These are phyloP conservation scores for Saturnispora kantuleensis DNA, from an alignment of 805 yeast species.

Conservation along the genomic window DNA sequence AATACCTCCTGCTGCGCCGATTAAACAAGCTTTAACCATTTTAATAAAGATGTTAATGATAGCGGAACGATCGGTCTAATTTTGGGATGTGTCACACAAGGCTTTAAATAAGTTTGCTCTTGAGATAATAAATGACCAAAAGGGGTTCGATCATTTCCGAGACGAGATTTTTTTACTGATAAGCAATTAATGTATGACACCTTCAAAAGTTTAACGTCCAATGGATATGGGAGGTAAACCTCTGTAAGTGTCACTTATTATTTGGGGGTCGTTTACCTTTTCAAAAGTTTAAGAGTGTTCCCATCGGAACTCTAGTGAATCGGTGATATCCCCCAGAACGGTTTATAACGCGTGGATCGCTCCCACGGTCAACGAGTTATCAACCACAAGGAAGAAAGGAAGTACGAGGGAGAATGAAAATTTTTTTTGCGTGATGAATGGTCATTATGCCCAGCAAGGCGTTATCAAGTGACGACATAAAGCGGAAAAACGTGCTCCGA, in stretches of 20 bases:
- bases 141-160: too few species aligned
- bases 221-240: not conserved
- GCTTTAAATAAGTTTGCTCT: not conserved
- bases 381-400: too few species aligned
- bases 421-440: too few species aligned
- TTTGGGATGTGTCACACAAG: too few species aligned
- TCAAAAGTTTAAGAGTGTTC: slow-evolving; percentile 28
- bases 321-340: slow-evolving; percentile 30
- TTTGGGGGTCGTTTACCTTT: slow-evolving; percentile 53
- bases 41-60: not conserved
- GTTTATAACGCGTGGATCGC: not conserved
- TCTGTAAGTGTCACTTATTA: slow-evolving; percentile 17
- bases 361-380: too few species aligned
- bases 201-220: slow-evolving; percentile 11
- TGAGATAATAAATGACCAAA: not conserved
- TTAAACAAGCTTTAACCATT: slow-evolving; percentile 58
- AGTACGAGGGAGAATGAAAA: too few species aligned
- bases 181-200: slow-evolving; percentile 5
- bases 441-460: too few species aligned
- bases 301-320: slow-evolving; percentile 1
- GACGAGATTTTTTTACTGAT: too few species aligned
- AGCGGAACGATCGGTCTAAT: too few species aligned
- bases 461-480: too few species aligned
- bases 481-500: too few species aligned
- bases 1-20: slow-evolving; percentile 82